Evolutionary conservation across 345 rosid genomes (phyloP).

Genomic region (Hypericum androsaemum): DNA sequence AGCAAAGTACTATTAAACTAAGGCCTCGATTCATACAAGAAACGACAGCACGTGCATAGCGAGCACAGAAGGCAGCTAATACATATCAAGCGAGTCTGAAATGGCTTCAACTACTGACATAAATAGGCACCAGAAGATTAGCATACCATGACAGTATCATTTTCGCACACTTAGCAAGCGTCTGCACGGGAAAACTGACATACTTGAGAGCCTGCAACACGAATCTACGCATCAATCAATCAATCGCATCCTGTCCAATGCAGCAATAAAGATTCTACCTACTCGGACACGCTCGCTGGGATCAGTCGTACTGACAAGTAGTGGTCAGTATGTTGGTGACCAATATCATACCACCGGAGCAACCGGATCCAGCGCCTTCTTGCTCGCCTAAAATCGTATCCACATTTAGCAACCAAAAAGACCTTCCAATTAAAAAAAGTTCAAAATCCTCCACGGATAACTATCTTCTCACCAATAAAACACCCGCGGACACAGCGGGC

Average conservation of each 20-base stretch:
- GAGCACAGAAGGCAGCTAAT: too few species aligned
- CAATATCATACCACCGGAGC: slow-evolving; percentile 77
- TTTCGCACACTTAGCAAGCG: slow-evolving; percentile 91
- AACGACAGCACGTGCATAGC: too few species aligned
- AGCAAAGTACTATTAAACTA: too few species aligned
- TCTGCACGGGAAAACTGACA: slow-evolving; percentile 94
- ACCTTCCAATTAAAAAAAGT: background rate
- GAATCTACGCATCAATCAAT: too few species aligned
- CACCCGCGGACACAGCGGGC: slow-evolving; percentile 77
- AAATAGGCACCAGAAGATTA: slow-evolving; percentile 1
- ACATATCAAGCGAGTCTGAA: background rate
- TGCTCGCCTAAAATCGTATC: slow-evolving; percentile 45
- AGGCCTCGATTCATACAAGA: too few species aligned
- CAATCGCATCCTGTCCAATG: too few species aligned
- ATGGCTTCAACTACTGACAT: background rate
- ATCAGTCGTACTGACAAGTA: slow-evolving; percentile 88
- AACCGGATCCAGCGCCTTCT: slow-evolving; percentile 75
- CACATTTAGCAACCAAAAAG: background rate
- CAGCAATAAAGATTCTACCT: too few species aligned
- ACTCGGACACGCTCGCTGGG: too few species aligned
- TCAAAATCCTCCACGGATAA: background rate
- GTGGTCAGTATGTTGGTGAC: slow-evolving; percentile 76
- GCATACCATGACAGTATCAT: slow-evolving; percentile 96
- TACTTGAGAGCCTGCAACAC: slow-evolving; percentile 72
- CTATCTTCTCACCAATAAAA: slow-evolving; percentile 44